Conservation (phyloP, 2,329 filamentous ascomycete genomes). For the Phaeomoniella chlamydospora region DNA sequence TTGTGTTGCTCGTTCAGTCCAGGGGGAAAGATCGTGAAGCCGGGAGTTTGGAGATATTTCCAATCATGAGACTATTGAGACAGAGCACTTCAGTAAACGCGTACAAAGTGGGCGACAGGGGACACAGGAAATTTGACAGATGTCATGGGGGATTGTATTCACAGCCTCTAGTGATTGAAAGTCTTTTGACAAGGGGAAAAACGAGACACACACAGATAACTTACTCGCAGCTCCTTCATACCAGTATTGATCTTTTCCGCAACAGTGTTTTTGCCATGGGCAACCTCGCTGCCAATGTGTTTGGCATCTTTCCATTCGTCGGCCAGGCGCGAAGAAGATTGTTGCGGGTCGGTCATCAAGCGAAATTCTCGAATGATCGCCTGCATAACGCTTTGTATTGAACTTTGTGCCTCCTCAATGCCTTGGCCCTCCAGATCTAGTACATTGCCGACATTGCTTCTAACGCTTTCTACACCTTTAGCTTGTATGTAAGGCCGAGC, state of each 20-base stretch:
- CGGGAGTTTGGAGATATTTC: constrained; percentile 1
- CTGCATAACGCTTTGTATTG: not conserved
- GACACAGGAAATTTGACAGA: no score
- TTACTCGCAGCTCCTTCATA: not conserved
- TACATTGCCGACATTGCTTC: constrained; percentile 71
- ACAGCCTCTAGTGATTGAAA: no score
- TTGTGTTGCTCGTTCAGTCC: not conserved
- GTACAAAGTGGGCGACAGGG: no score
- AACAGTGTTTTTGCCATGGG: not conserved
- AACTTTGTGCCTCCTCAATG: not conserved
- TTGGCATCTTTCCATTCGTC: not conserved
- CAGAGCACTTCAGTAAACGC: no score
- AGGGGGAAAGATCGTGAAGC: constrained; percentile 1
- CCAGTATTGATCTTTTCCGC: constrained; percentile 1
- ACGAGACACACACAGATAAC: not conserved
- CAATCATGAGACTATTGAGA: not conserved
- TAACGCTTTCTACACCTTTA: constrained; percentile 80
- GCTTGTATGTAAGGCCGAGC: constrained; percentile 63
- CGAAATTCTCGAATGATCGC: not conserved
- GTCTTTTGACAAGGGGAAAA: not conserved
- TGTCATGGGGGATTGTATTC: no score
- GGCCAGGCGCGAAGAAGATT: not conserved
- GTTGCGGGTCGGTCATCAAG: not conserved
- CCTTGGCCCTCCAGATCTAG: not conserved
- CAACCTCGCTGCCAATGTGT: not conserved